These are phyloP conservation scores for Uronychia setigera DNA, from an alignment of 73 alveolate species.

Conservation along the genomic window DNA sequence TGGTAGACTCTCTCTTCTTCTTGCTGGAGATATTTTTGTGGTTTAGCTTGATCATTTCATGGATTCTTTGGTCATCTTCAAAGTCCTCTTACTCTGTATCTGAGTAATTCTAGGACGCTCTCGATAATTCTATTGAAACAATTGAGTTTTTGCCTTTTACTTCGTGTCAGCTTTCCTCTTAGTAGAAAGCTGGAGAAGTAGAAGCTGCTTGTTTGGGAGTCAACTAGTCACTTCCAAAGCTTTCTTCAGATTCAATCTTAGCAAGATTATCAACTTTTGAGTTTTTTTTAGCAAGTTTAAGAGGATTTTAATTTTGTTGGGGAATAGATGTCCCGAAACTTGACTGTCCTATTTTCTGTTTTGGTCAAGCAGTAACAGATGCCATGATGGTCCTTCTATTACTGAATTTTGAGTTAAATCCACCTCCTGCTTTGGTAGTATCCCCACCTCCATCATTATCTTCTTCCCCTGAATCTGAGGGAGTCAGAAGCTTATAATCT, in stretches of 20 bases:
- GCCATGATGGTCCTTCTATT: neutral
- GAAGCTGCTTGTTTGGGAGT: neutral
- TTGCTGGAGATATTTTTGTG: neutral
- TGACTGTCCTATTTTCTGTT: neutral
- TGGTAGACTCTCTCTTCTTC: neutral
- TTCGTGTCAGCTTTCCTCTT: no score
- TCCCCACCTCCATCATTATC: no score
- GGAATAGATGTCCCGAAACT: neutral
- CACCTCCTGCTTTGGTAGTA: no score
- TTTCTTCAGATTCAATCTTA: neutral
- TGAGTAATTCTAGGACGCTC: neutral
- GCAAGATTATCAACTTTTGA: no score
- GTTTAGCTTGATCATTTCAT: neutral
- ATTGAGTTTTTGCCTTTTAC: no score
- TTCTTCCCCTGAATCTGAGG: neutral
- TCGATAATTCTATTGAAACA: neutral
- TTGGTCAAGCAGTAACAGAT: neutral
- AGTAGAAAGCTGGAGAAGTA: no score
- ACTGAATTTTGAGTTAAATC: no score
- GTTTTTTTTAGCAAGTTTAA: no score
- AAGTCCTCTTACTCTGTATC: neutral
- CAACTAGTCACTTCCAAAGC: neutral
- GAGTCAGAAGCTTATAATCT: neutral
- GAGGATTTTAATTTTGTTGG: neutral
- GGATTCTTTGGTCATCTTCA: neutral